A percentile compares a stretch with the other conserved stretches of the same genome.
phyloP scores from a whole-genome alignment of 352 stramenopile genomes.

The Phytophthora pluvialis region DNA sequence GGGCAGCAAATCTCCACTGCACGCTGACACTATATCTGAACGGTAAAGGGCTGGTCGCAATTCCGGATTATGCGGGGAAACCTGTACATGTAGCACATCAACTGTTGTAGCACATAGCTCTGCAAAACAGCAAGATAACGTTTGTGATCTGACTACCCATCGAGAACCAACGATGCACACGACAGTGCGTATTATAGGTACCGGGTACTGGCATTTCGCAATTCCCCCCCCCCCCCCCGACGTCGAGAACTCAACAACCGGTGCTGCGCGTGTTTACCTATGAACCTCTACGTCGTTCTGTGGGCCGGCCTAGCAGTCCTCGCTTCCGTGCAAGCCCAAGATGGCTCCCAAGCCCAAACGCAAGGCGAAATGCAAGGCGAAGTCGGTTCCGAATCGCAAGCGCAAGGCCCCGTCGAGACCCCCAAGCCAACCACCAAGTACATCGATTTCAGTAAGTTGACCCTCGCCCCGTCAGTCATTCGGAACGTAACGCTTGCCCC shows the following conservation, averaged over 20 bases:
- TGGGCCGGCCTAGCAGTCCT: slow-evolving; percentile 1
- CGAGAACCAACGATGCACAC: too few relatives aligned
- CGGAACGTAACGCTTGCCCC: slow-evolving; percentile 2
- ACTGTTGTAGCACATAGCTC: neutral
- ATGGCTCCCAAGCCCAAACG: slow-evolving; percentile 6
- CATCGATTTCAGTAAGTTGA: slow-evolving; percentile 13
- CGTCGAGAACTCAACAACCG: neutral
- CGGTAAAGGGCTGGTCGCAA: too few relatives aligned
- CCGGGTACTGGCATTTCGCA: slow-evolving; percentile 1
- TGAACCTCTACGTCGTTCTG: slow-evolving; percentile 5
- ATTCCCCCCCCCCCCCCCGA: neutral
- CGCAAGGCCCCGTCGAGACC: neutral
- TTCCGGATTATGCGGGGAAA: too few relatives aligned
- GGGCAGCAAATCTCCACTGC: too few relatives aligned
- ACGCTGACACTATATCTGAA: too few relatives aligned
- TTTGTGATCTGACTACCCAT: neutral
- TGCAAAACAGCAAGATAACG: neutral
- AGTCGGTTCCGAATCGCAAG: slow-evolving; percentile 3
- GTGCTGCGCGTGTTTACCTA: neutral
- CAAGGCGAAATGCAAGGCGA: neutral
- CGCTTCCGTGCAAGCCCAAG: slow-evolving; percentile 7
- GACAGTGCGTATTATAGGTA: neutral
- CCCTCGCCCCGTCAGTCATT: neutral
- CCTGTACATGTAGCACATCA: too few relatives aligned
- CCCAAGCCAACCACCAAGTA: slow-evolving; percentile 8